These are phyloP conservation scores for Talaromyces sp. DNA, from an alignment of 2,329 filamentous ascomycete species.

Conservation along the genomic window DNA sequence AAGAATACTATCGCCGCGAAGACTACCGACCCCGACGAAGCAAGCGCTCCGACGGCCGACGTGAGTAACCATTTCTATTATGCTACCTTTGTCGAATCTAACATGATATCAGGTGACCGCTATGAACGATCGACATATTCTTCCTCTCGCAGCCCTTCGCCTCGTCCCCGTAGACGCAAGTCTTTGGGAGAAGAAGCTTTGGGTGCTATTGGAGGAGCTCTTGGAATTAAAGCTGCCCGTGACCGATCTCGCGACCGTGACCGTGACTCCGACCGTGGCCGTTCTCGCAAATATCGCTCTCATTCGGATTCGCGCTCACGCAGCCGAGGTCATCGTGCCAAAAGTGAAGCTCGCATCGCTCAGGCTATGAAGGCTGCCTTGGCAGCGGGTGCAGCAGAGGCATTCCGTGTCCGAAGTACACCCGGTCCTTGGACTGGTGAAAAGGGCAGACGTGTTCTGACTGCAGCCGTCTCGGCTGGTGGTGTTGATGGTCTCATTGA, in stretches of 20 bases:
- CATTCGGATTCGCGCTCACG: constrained; percentile 55
- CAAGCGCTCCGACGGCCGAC: constrained; percentile 45
- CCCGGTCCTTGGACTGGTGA: constrained; percentile 85
- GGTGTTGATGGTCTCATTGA: constrained; percentile 75
- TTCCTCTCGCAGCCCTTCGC: constrained; percentile 40
- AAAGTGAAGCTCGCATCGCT: constrained; percentile 61
- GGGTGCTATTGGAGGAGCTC: constrained; percentile 49
- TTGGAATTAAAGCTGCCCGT: constrained; percentile 52
- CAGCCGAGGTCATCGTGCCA: constrained; percentile 50
- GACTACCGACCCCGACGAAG: constrained; percentile 41
- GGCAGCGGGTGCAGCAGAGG: constrained; percentile 84
- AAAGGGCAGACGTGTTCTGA: constrained; percentile 87
- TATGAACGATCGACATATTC: constrained; percentile 31
- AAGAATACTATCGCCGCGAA: constrained; percentile 32
- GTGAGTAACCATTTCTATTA: constrained; percentile 27
- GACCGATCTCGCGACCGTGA: constrained; percentile 33
- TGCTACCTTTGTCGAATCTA: background rate
- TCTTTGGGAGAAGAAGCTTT: constrained; percentile 50
- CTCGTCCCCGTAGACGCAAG: constrained; percentile 41
- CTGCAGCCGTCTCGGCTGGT: constrained; percentile 79
- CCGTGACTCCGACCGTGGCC: constrained; percentile 39
- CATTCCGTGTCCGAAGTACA: constrained; percentile 84
- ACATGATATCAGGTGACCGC: constrained; percentile 27
- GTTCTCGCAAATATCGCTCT: constrained; percentile 38
- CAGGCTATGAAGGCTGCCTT: constrained; percentile 90